These are phyloP conservation scores for Ceratobasidium theobromae DNA, from an alignment of 1,284 basidiomycete species.

Conservation along the genomic window DNA sequence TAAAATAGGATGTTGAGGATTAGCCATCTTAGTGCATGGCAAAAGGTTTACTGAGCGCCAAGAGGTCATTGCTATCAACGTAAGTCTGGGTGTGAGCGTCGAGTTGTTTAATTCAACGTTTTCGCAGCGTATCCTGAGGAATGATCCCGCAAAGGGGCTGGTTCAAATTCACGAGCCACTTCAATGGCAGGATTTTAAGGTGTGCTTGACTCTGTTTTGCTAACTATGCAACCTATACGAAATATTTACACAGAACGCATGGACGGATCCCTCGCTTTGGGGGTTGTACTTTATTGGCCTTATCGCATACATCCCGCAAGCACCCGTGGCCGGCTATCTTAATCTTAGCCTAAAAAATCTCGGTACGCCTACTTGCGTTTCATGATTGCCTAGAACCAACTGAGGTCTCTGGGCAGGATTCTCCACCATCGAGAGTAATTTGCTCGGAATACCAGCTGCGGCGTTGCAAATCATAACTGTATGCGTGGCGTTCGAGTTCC, in stretches of 20 bases:
- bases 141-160: conserved; percentile 24
- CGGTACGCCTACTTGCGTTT: not conserved
- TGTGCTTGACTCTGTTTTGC: not conserved
- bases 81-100: not conserved
- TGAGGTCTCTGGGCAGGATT: not conserved
- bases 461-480: conserved; percentile 13
- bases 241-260: conserved; percentile 4
- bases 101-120: not conserved
- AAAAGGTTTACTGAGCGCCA: conserved; percentile 26
- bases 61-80: conserved; percentile 24
- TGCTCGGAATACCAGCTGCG: conserved; percentile 9
- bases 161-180: conserved; percentile 20
- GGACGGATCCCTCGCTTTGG: conserved; percentile 12
- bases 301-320: conserved; percentile 16
- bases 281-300: conserved; percentile 8
- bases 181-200: conserved; percentile 20
- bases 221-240: not conserved
- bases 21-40: not conserved
- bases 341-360: conserved; percentile 24
- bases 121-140: conserved; percentile 14
- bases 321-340: conserved; percentile 1
- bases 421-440: conserved; percentile 20
- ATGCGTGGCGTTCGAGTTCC: not conserved
- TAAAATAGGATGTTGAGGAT: not conserved
- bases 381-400: not conserved